Percentiles rank a stretch among this genome's conserved stretches.
These are phyloP conservation scores for Thermomucor indicae-seudaticae DNA, from an alignment of 371 early-diverging fungal genomes.

Conservation along the genomic window DNA sequence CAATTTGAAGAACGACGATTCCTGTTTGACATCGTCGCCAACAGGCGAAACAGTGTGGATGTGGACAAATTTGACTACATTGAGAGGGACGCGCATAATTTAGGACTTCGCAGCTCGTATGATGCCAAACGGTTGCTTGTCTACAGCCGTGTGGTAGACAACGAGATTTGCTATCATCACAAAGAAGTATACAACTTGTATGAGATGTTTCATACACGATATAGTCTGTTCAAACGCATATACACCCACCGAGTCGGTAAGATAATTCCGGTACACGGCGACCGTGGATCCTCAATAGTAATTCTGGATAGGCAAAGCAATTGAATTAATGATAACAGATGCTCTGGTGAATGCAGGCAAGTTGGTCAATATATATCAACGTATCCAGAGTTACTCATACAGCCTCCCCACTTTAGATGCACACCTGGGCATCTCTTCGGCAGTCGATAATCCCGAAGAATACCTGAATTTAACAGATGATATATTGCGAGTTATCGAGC, in stretches of 20 bases:
- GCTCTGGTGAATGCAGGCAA: conserved; percentile 74
- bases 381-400: background rate
- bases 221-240: conserved; percentile 86
- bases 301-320: conserved; percentile 39
- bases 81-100: conserved; percentile 83
- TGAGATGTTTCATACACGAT: conserved; percentile 91
- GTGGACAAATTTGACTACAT: conserved; percentile 98
- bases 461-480: conserved; percentile 84
- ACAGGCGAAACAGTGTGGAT: conserved; percentile 90
- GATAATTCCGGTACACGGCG: background rate
- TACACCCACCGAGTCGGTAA: conserved; percentile 86
- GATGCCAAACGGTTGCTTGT: conserved; percentile 79
- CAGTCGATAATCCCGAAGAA: conserved; percentile 62
- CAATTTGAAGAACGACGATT: conserved; percentile 52
- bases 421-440: conserved; percentile 64
- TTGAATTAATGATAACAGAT: conserved; percentile 90
- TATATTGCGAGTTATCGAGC: conserved; percentile 81
- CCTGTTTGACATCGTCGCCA: conserved; percentile 95
- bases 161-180: conserved; percentile 87
- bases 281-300: background rate
- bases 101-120: conserved; percentile 78
- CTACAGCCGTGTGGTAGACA: conserved; percentile 80
- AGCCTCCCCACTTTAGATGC: conserved; percentile 58
- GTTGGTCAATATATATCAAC: background rate
- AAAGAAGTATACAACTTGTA: conserved; percentile 75